A percentile compares a stretch with the other conserved stretches of the same genome.
phyloP scores from a whole-genome alignment of 2,329 filamentous ascomycete species.

The Penicillium sp. region DNA sequence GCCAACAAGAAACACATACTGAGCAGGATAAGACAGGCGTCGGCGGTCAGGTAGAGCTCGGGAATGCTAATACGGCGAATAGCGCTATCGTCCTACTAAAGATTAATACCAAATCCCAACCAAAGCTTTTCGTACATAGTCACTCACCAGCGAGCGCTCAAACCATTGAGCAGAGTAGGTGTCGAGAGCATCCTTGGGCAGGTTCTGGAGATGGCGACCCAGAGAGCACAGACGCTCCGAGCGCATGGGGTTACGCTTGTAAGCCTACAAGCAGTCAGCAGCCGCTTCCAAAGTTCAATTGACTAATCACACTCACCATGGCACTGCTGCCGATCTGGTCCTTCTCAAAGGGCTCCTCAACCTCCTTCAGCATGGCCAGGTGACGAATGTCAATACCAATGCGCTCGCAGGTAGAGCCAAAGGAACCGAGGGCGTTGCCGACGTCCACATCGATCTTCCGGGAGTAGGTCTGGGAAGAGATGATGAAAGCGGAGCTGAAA shows the following conservation, averaged over 20 bases:
- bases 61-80: conserved; percentile 64
- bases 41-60: conserved; percentile 69
- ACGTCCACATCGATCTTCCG: conserved; percentile 81
- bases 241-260: conserved; percentile 64
- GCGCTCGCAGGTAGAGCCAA: conserved; percentile 77
- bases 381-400: conserved; percentile 76
- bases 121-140: background rate
- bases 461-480: conserved; percentile 75
- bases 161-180: conserved; percentile 76
- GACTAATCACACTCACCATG: conserved; percentile 45
- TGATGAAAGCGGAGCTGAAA: conserved; percentile 63
- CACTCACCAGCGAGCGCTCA: conserved; percentile 66
- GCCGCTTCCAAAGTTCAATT: conserved; percentile 6
- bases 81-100: conserved; percentile 66
- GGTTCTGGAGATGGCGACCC: conserved; percentile 59
- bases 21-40: conserved; percentile 56
- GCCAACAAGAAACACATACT: conserved; percentile 29
- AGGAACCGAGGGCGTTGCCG: conserved; percentile 76
- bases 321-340: conserved; percentile 73
- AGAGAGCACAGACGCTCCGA: conserved; percentile 65
- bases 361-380: conserved; percentile 75
- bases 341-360: conserved; percentile 82
- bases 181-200: conserved; percentile 61
- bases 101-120: conserved; percentile 13
- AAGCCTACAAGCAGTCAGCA: conserved; percentile 57